phyloP scores from a whole-genome alignment of 2,329 filamentous ascomycete species.

The Bipolaris zeicola region DNA sequence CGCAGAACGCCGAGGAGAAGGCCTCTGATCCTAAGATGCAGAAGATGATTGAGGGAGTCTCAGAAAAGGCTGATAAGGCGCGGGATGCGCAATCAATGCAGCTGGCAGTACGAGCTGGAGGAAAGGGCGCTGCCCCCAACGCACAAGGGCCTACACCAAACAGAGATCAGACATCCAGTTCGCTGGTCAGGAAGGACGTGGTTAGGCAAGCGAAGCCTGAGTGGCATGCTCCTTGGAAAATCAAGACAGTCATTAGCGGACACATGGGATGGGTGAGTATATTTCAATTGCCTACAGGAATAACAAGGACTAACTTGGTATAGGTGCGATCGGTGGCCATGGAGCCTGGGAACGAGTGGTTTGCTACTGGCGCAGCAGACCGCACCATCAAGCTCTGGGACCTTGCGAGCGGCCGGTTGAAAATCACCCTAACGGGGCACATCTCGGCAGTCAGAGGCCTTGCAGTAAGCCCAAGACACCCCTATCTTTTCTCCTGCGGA shows the following conservation, averaged over 20 bases:
- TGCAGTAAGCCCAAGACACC: constrained; percentile 89
- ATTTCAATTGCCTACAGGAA: background rate
- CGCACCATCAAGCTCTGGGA: constrained; percentile 96
- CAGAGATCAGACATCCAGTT: constrained; percentile 58
- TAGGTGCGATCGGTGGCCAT: constrained; percentile 79
- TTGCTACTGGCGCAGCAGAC: constrained; percentile 92
- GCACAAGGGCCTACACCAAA: constrained; percentile 61
- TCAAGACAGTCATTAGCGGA: constrained; percentile 96
- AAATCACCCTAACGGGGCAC: constrained; percentile 39
- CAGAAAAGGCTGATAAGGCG: constrained; percentile 54
- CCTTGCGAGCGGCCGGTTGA: constrained; percentile 71
- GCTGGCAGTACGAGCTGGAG: constrained; percentile 59
- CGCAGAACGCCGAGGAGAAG: constrained; percentile 54
- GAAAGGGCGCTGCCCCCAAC: constrained; percentile 57
- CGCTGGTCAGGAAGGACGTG: constrained; percentile 67
- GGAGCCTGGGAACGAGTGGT: constrained; percentile 97
- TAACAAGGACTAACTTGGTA: constrained; percentile 42
- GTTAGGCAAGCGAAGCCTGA: constrained; percentile 77
- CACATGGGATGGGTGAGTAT: constrained; percentile 85
- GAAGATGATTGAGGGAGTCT: constrained; percentile 70
- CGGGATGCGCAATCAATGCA: constrained; percentile 60
- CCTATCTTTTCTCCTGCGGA: constrained; percentile 95
- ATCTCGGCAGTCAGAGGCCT: constrained; percentile 62
- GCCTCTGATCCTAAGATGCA: constrained; percentile 62
- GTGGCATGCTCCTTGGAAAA: constrained; percentile 97